phyloP scores from a whole-genome alignment of 2,329 filamentous ascomycete species.

The Hypoxylon sp. region DNA sequence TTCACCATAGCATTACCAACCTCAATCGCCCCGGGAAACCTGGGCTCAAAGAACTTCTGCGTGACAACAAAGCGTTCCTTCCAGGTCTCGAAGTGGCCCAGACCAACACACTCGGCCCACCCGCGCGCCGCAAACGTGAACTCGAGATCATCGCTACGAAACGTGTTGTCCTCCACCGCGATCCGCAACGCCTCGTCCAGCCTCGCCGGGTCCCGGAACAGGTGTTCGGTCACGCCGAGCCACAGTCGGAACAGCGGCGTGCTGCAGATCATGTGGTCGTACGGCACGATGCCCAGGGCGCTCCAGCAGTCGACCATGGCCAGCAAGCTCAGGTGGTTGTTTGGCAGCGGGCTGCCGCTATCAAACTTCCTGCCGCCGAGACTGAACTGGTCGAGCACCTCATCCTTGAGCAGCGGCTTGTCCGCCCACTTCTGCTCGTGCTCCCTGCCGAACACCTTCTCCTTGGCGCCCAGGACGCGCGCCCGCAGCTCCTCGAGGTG shows the following conservation, averaged over 20 bases:
- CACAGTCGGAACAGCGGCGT: constrained; percentile 97
- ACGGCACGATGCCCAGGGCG: constrained; percentile 89
- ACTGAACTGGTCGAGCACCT: constrained; percentile 88
- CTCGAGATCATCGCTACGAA: constrained; percentile 94
- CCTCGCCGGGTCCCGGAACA: constrained; percentile 83
- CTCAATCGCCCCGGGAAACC: constrained; percentile 86
- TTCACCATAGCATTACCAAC: constrained; percentile 98
- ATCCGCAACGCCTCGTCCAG: constrained; percentile 87
- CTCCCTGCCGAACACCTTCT: constrained; percentile 79
- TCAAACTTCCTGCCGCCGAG: constrained; percentile 60
- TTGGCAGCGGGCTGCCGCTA: constrained; percentile 65
- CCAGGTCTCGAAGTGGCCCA: constrained; percentile 94
- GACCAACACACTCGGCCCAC: constrained; percentile 92
- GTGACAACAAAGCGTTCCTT: constrained; percentile 89
- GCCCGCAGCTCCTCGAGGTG: constrained; percentile 76
- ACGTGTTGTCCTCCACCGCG: constrained; percentile 87
- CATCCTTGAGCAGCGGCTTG: constrained; percentile 78
- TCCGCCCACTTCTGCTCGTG: constrained; percentile 68
- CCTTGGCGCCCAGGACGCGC: constrained; percentile 70
- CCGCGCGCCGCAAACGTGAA: constrained; percentile 96
- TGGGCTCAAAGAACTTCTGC: constrained; percentile 88
- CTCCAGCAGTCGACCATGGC: constrained; percentile 99
- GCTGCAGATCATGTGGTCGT: constrained; percentile 99
- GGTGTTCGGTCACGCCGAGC: constrained; percentile 95
- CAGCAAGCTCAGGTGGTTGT: constrained; percentile 92